Evolutionary conservation across 768 basidiomycete species (phyloP).

Genomic region (Leccinum imitatum): DNA sequence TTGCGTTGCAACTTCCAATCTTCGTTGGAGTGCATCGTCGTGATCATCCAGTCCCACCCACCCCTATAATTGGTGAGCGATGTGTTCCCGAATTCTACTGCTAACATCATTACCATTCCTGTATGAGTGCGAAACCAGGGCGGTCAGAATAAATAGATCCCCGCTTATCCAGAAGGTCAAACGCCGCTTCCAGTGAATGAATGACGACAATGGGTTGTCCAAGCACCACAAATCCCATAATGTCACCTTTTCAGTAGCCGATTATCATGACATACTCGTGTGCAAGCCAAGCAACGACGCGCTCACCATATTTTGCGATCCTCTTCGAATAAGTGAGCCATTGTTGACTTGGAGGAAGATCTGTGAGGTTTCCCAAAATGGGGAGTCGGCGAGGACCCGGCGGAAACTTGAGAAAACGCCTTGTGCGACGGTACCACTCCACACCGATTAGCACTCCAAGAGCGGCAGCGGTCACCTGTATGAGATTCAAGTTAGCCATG

Average conservation of each 20-base stretch:
- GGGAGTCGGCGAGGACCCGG: slow-evolving; percentile 4
- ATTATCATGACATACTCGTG: background rate
- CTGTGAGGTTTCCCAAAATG: slow-evolving; percentile 1
- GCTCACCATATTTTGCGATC: slow-evolving; percentile 5
- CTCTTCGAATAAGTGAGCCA: slow-evolving; percentile 7
- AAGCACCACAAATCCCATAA: slow-evolving; percentile 4
- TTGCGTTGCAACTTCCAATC: slow-evolving; percentile 7
- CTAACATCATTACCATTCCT: background rate
- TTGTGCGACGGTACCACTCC: slow-evolving; percentile 4
- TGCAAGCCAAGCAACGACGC: background rate
- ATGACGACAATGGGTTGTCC: slow-evolving; percentile 8
- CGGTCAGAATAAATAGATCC: slow-evolving; percentile 8
- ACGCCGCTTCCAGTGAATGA: background rate
- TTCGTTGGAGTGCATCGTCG: background rate
- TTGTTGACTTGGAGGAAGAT: slow-evolving; percentile 1
- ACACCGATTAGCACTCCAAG: background rate
- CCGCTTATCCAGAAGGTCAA: slow-evolving; percentile 7
- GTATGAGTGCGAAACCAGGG: slow-evolving; percentile 3
- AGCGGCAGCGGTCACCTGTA: background rate
- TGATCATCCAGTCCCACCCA: slow-evolving; percentile 10
- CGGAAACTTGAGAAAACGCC: slow-evolving; percentile 1
- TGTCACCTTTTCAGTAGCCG: background rate
- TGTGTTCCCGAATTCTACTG: background rate
- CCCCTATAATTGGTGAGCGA: slow-evolving; percentile 3
- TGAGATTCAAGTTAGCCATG: background rate